Base-by-base conservation (phyloP, 352 stramenopile species). In the Pythium scleroteichum region DNA sequence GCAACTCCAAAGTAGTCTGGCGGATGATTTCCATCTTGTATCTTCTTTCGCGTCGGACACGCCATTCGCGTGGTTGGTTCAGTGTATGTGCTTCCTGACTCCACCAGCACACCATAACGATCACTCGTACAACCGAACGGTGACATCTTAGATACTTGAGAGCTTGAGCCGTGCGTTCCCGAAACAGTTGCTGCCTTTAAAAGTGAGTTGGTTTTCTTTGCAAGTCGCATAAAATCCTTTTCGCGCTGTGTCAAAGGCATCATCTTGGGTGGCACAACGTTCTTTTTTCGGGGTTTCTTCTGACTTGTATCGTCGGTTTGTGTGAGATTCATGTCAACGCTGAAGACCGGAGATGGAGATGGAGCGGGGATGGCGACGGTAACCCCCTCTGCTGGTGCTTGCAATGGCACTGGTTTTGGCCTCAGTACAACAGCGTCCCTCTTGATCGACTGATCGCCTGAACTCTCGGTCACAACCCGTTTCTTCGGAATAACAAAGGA, bases 201-300 rank as follows among this genome's bases (percentile, higher is more conserved):
- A 27, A 90, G 70, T 26, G 81, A 90, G 35, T 90, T 90, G 4
- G 69, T 54, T 51, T 78, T 86, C 23, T 70, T 78, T 2, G 81
- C 71, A 5, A 85, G 59, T 3, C 72, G 73, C 62, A 87, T 82
- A 22, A 88, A 74, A 7, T 76, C 62, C 26, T 55, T 69, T 50
- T 90, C 78, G 27, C 72, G 63, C 0, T 49, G 42, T 16, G 66
- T 75, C 33, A 76, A 51, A 9, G 53, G 50, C 9, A 50, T 29
- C 9, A 57, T 64, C 13, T 69, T 58, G 16, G 79, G 26, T 22
- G 78, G 72, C 2, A 90, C 80, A 8, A 53, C 27, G 16, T 84
- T 83, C 66, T 90, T 90, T 3, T 53, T 69, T 32, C 76, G 67
- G 35, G 42, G 50, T 23, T 59, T 61, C 8, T 17, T n/a, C 16